Evolutionary conservation across 179 eudicot genomes (phyloP).

Genomic region (Corrigiola litoralis): DNA sequence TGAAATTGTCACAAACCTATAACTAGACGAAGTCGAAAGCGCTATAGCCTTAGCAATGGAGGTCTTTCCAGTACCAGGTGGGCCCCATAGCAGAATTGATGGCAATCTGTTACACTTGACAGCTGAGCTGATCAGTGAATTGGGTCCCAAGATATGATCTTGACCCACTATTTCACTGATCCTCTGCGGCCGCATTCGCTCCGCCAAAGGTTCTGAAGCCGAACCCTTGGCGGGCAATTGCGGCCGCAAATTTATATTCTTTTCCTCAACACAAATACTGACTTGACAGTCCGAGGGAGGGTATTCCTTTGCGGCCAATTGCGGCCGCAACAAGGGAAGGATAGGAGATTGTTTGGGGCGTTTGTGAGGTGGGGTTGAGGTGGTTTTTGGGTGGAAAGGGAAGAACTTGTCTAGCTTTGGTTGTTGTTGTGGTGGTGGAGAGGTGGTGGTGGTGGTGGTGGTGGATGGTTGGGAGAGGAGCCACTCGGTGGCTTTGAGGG

Average conservation of each 20-base stretch:
- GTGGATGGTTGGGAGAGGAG: conserved; percentile 46
- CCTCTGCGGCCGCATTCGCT: conserved; percentile 67
- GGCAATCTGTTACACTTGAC: conserved; percentile 48
- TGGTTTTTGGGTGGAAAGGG: conserved; percentile 21
- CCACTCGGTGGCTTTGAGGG: conserved; percentile 60
- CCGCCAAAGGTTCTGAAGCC: conserved; percentile 43
- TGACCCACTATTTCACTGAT: conserved; percentile 66
- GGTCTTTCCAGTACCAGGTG: conserved; percentile 93
- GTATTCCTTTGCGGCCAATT: neutral
- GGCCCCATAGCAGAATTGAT: conserved; percentile 80
- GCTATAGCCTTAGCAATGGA: conserved; percentile 74
- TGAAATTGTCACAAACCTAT: conserved; percentile 58
- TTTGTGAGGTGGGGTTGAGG: conserved; percentile 15
- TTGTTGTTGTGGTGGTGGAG: conserved; percentile 22
- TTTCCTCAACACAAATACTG: too few relatives aligned
- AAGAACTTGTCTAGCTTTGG: conserved; percentile 57
- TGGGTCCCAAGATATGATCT: conserved; percentile 55
- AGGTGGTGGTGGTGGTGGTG: conserved; percentile 9
- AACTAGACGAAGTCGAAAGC: conserved; percentile 25
- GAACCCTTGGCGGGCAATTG: neutral
- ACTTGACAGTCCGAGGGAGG: too few relatives aligned
- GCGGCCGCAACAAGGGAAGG: conserved; percentile 10
- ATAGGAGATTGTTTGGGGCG: conserved; percentile 25
- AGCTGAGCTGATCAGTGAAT: conserved; percentile 49
- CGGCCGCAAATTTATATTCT: too few relatives aligned